phyloP scores from a whole-genome alignment of 371 early-diverging fungal species.

The Thermomucor indicae-seudaticae region DNA sequence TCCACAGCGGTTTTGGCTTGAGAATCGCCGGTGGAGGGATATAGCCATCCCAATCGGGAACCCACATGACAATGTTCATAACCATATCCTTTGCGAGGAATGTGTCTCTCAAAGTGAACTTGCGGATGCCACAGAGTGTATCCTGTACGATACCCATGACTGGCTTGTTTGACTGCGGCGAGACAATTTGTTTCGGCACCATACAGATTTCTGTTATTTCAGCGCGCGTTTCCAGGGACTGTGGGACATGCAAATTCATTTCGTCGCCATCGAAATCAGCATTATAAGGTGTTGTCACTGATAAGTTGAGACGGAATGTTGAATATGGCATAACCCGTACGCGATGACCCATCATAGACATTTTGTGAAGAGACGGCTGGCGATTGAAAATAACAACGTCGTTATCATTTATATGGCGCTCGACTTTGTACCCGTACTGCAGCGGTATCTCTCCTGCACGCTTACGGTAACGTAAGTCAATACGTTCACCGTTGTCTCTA shows the following conservation, averaged over 20 bases:
- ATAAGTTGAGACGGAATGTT: slow-evolving; percentile 98
- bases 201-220: slow-evolving; percentile 96
- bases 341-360: slow-evolving; percentile 99
- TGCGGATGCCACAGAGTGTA: slow-evolving; percentile 95
- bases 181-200: slow-evolving; percentile 98
- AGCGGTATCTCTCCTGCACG: slow-evolving; percentile 88
- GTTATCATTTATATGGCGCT: slow-evolving; percentile 96
- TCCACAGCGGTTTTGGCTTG: slow-evolving; percentile 97
- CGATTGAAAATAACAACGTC: slow-evolving; percentile 99
- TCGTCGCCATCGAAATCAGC: slow-evolving; percentile 99
- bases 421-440: slow-evolving; percentile 94
- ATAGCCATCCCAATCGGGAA: slow-evolving; percentile 94
- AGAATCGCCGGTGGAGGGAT: slow-evolving; percentile 93
- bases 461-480: slow-evolving; percentile 93
- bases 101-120: slow-evolving; percentile 94
- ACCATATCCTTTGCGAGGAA: slow-evolving; percentile 91
- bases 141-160: slow-evolving; percentile 99
- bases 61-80: slow-evolving; percentile 95
- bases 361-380: slow-evolving; percentile 99
- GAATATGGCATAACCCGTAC: slow-evolving; percentile 98
- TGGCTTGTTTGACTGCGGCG: slow-evolving; percentile 98
- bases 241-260: slow-evolving; percentile 99
- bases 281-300: slow-evolving; percentile 99
- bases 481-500: slow-evolving; percentile 95
- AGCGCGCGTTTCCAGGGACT: slow-evolving; percentile 91